Base-by-base conservation (phyloP, 192 early-diverging fungal genomes). In the Polychytrium aggregatum region DNA sequence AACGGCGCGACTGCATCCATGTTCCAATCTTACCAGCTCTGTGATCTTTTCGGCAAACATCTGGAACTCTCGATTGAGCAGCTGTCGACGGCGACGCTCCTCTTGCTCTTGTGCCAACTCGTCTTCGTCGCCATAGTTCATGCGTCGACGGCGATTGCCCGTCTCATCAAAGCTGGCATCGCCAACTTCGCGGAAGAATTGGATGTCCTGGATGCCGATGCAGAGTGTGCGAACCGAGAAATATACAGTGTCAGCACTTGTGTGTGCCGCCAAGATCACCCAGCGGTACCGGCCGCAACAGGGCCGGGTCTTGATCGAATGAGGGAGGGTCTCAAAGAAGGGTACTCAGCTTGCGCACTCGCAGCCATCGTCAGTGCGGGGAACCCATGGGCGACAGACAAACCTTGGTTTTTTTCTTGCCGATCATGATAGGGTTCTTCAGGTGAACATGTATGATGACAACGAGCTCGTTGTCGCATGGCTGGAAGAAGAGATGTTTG, bases 141-240 rank as follows among this genome's bases (percentile, higher is more conserved):
- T 73, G 38, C 88, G 82, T 49, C 83, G 63, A 26, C 84, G 76
- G 26, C 87, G 81, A 58, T 93, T 95, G 48, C 92, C 92, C 21
- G 96, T 99, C 68, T 99, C 96, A 61, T 99, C 93, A 63, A 87
- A 93, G 38, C 81, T 81, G 1, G 86, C 86, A 47, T 99, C 96
- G 1, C 86, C 81, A 1, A 94, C 92, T 55, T 97, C 93, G 48
- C 90, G 83, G 60, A 92, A 97, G 70, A 99, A 97, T 70, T 99
- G 96, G 37, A 99, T 83, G 62, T 99, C 93, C 75, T 85, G 63
- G 5, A 37, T 3, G 14, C 41, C 61, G 5, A 24, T 16, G 41
- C 37, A 29, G 27, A 25, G 22, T 20, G 26, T 33, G 2, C 35
- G 39, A 57, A 37, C 9, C 8, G 20, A 13, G 57, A 40, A 18